Percentiles rank a stretch among this genome's conserved stretches.
Conservation (phyloP, 352 stramenopile genomes). For the Pythium rhizo-oryzae region DNA sequence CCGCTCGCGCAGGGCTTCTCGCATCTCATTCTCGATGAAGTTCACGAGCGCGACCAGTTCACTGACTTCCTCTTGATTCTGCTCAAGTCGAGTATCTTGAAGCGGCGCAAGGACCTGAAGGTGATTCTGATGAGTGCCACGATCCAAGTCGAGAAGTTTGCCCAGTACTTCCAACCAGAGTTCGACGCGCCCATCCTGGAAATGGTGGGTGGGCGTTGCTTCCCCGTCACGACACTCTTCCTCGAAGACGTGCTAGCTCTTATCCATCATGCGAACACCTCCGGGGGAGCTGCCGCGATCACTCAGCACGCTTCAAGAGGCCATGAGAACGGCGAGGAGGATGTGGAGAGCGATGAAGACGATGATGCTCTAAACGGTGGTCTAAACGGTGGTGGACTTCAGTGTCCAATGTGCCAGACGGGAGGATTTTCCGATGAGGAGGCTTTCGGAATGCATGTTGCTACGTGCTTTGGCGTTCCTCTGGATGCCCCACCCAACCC, state of each 20-base stretch:
- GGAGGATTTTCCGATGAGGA: constrained; percentile 74
- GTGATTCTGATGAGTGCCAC: constrained; percentile 97
- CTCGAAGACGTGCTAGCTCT: constrained; percentile 86
- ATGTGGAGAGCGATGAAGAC: constrained; percentile 6
- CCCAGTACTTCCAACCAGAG: constrained; percentile 88
- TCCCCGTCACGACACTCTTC: constrained; percentile 93
- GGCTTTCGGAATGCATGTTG: constrained; percentile 87
- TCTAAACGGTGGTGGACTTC: constrained; percentile 43
- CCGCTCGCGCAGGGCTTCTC: constrained; percentile 82
- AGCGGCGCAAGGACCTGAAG: constrained; percentile 82
- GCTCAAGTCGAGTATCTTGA: constrained; percentile 88
- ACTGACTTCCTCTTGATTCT: constrained; percentile 97
- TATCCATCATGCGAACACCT: constrained; percentile 30
- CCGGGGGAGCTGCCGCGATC: constrained; percentile 13
- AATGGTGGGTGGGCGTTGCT: constrained; percentile 85
- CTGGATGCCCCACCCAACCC: neutral
- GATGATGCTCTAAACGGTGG: constrained; percentile 31
- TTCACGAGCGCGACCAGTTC: constrained; percentile 95
- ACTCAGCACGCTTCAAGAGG: constrained; percentile 7
- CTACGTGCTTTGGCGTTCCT: constrained; percentile 75
- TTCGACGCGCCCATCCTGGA: constrained; percentile 71
- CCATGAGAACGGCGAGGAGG: constrained; percentile 1
- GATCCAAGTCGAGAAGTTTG: constrained; percentile 94
- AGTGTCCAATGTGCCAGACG: constrained; percentile 85
- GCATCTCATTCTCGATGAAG: constrained; percentile 96